Conservation (phyloP, 2,329 filamentous ascomycete species). For the Penicillium sp. region DNA sequence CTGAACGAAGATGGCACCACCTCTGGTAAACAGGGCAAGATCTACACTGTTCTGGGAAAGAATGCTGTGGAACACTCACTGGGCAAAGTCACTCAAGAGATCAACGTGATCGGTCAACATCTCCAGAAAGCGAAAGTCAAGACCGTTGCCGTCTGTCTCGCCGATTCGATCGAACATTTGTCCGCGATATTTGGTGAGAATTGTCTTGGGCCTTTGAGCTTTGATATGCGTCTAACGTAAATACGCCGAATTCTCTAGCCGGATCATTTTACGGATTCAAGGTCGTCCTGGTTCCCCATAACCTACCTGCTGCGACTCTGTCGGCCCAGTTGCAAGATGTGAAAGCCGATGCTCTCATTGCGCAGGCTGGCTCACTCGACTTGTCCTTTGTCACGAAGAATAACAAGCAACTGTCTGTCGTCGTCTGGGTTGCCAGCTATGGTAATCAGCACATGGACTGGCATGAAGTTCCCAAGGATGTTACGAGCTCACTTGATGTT, state of each 20-base stretch:
- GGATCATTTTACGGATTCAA: slow-evolving; percentile 85
- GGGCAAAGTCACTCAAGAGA: slow-evolving; percentile 71
- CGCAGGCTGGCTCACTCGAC: slow-evolving; percentile 79
- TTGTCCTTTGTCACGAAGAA: slow-evolving; percentile 64
- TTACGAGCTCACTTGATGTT: slow-evolving; percentile 68
- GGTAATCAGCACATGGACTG: slow-evolving; percentile 91
- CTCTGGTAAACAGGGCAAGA: slow-evolving; percentile 58
- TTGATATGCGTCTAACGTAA: not conserved
- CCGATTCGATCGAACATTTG: slow-evolving; percentile 87
- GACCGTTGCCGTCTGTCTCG: slow-evolving; percentile 81
- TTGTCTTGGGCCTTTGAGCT: not conserved
- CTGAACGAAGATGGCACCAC: slow-evolving; percentile 57
- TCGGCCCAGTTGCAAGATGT: slow-evolving; percentile 66
- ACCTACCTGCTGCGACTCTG: slow-evolving; percentile 63
- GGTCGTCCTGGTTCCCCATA: slow-evolving; percentile 78
- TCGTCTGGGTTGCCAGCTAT: slow-evolving; percentile 89
- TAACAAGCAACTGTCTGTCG: slow-evolving; percentile 65
- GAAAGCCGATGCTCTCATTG: slow-evolving; percentile 74
- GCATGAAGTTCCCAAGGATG: slow-evolving; percentile 77
- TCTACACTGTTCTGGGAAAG: slow-evolving; percentile 73
- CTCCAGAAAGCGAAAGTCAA: slow-evolving; percentile 62
- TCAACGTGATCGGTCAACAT: slow-evolving; percentile 79
- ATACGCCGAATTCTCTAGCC: slow-evolving; percentile 43
- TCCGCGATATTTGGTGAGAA: slow-evolving; percentile 64
- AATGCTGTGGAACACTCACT: slow-evolving; percentile 67